Evolutionary conservation across 306 rosid species (phyloP).

Genomic region (Fragaria nilgerrensis): DNA sequence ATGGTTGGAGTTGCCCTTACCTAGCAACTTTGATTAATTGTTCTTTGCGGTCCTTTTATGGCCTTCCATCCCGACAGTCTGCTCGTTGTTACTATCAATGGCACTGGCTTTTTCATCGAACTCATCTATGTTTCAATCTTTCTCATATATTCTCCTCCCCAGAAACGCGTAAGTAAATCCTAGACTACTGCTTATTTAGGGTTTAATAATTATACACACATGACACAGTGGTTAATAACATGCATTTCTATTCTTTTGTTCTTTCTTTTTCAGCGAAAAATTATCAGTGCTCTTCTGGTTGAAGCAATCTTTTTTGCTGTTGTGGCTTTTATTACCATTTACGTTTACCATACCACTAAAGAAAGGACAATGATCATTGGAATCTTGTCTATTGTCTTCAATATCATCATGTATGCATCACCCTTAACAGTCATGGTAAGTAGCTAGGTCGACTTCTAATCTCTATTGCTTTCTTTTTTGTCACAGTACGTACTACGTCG

Average conservation of each 20-base stretch:
- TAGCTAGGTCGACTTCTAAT: not conserved
- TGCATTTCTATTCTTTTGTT: not conserved
- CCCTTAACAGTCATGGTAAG: conserved; percentile 73
- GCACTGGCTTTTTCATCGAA: conserved; percentile 49
- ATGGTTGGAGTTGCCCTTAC: no score
- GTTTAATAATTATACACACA: no score
- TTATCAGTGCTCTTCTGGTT: conserved; percentile 16
- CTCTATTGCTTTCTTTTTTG: not conserved
- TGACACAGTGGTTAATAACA: not conserved
- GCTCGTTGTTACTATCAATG: conserved; percentile 55
- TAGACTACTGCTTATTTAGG: no score
- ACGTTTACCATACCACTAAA: conserved; percentile 28
- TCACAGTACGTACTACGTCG: not conserved
- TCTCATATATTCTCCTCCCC: conserved; percentile 28
- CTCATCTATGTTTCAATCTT: conserved; percentile 49
- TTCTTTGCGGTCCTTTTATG: conserved; percentile 64
- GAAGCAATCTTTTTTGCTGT: conserved; percentile 44
- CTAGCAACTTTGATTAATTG: conserved; percentile 56
- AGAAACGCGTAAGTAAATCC: conserved; percentile 40
- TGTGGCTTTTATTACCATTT: conserved; percentile 36
- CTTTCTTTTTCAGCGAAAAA: conserved; percentile 44
- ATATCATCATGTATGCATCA: conserved; percentile 53
- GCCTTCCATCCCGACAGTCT: conserved; percentile 49
- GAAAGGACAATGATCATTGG: conserved; percentile 59
- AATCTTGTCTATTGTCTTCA: conserved; percentile 46